Base-by-base conservation (phyloP, 2,329 filamentous ascomycete species). In the Neonectria coccinea region DNA sequence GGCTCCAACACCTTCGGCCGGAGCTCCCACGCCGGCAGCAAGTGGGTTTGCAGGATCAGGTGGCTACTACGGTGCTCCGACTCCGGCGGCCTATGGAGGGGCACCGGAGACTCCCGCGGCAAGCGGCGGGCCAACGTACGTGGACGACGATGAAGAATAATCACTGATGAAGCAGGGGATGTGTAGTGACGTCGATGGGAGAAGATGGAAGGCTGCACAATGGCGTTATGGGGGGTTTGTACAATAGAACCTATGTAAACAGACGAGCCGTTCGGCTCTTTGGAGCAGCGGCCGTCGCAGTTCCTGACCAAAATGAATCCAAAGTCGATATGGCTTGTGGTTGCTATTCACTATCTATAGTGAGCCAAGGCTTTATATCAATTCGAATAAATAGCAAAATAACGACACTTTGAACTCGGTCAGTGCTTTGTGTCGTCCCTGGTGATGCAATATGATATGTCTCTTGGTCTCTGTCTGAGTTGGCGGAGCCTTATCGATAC, bases 11-110 rank as follows among this genome's bases (percentile, higher is more conserved):
- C 90, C 90, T 1, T 89, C 84, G 5, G 88, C 84, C 9, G 86
- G 81, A 61, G 91, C 91, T 16, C 90, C 91, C 0, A 94, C 91
- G 0, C 91, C 91, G 0, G 89, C 88, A 27, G 89, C 88, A 1
- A 88, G 57, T 63, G 71, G 65, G 3, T 66, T 66, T 22, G 57
- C 48, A 8, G 48, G 48, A 33, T 51, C 48, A 3, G 54, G 85
- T 54, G 88, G 87, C n/a, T 86, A 86, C 65, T 88, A 88, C 64
- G 82, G 85, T 31, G 89, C 89, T 22, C 87, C 88, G 1, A 91
- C 89, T n/a, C 89, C 89, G 62, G 89, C 87, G 2, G 89, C 89
- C 5, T 86, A 85, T 60, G 81, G 72, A 29, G 81, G 83, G 12
- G 82, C 83, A 29, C 83, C 87, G 2, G 88, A 89, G 76, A 89